These are phyloP conservation scores for Phialemoniopsis sp. DNA, from an alignment of 2,329 filamentous ascomycete species.

Conservation along the genomic window DNA sequence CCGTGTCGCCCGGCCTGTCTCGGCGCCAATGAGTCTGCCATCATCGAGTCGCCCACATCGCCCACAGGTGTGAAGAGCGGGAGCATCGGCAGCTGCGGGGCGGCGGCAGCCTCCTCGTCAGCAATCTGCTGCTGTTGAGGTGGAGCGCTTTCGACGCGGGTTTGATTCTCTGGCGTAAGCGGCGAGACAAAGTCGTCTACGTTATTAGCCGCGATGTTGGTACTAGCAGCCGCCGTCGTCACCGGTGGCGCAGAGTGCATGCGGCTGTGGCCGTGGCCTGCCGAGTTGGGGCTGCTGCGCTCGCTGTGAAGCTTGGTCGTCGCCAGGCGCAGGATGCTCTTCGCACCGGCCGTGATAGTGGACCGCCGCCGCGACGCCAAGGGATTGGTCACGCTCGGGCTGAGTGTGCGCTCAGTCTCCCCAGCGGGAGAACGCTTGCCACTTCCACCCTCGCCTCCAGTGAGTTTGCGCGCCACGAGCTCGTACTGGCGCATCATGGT, in stretches of 20 bases:
- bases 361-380: background rate
- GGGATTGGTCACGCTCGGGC: background rate
- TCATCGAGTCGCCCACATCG: conserved; percentile 4
- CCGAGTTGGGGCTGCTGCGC: background rate
- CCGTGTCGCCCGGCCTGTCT: conserved; percentile 3
- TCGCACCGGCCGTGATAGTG: background rate
- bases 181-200: conserved; percentile 13
- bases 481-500: conserved; percentile 46
- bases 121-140: conserved; percentile 5
- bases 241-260: conserved; percentile 8
- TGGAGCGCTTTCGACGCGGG: conserved; percentile 4
- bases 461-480: conserved; percentile 24
- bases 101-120: conserved; percentile 7
- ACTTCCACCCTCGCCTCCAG: conserved; percentile 7
- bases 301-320: background rate
- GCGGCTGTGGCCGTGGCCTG: conserved; percentile 1
- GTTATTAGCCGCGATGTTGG: conserved; percentile 13
- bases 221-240: conserved; percentile 1
- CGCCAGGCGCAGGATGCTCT: background rate
- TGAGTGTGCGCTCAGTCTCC: background rate
- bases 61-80: conserved; percentile 9
- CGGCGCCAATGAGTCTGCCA: conserved; percentile 5
- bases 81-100: conserved; percentile 9
- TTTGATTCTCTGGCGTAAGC: conserved; percentile 10
- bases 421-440: conserved; percentile 7